A percentile compares a stretch with the other conserved stretches of the same genome.
Evolutionary conservation across 805 yeast species (phyloP).

Genomic region (Clavispora fructus): DNA sequence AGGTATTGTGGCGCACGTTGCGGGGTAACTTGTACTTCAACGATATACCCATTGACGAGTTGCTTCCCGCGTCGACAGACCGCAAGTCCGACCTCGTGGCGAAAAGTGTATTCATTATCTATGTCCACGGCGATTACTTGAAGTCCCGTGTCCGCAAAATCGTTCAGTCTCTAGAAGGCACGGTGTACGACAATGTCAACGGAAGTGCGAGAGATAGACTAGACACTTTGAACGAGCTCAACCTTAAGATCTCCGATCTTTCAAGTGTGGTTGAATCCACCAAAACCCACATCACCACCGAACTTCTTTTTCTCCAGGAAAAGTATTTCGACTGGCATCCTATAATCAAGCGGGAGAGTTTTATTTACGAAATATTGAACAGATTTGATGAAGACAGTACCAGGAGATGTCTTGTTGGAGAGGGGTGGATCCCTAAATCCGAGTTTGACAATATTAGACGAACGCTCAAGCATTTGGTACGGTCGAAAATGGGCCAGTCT

Average conservation of each 20-base stretch:
- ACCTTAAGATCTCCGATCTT: conserved; percentile 28
- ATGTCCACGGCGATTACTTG: conserved; percentile 37
- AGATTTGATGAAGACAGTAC: conserved; percentile 63
- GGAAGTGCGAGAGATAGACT: conserved; percentile 24
- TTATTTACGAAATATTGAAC: conserved; percentile 56
- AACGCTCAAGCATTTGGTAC: conserved; percentile 40
- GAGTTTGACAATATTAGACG: conserved; percentile 37
- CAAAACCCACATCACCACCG: conserved; percentile 32
- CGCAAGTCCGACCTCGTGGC: conserved; percentile 19
- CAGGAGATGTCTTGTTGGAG: conserved; percentile 62
- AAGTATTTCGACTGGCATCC: conserved; percentile 27
- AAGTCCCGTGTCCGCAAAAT: conserved; percentile 30
- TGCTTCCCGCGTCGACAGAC: conserved; percentile 9
- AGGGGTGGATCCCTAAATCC: conserved; percentile 67
- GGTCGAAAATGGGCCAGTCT: conserved; percentile 21
- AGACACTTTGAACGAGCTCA: conserved; percentile 26
- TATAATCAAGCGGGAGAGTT: conserved; percentile 47
- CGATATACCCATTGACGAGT: conserved; percentile 29
- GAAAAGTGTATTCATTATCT: conserved; percentile 35
- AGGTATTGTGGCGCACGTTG: conserved; percentile 38
- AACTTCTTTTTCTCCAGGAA: conserved; percentile 33
- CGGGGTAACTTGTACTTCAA: conserved; percentile 39
- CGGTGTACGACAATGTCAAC: conserved; percentile 30
- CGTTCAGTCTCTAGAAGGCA: conserved; percentile 35
- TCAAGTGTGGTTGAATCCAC: conserved; percentile 30